phyloP scores from a whole-genome alignment of 2,329 filamentous ascomycete genomes.

The Fusarium temperatum region DNA sequence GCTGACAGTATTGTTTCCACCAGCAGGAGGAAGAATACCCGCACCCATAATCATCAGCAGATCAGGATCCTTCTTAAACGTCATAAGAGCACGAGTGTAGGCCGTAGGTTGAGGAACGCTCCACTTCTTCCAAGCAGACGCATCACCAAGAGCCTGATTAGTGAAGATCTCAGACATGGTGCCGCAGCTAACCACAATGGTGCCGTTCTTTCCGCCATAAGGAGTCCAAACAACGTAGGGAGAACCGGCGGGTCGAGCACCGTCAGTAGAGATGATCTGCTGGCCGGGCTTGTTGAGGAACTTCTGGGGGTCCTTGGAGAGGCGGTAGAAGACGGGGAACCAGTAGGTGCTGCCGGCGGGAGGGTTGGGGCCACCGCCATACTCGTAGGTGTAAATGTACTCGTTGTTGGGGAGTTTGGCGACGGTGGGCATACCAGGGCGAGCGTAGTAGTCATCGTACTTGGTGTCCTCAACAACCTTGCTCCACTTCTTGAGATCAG shows the following conservation, averaged over 20 bases:
- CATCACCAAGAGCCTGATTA: slow-evolving; percentile 53
- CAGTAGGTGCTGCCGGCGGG: slow-evolving; percentile 44
- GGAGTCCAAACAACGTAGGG: slow-evolving; percentile 57
- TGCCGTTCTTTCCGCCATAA: slow-evolving; percentile 55
- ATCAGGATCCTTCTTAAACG: slow-evolving; percentile 48
- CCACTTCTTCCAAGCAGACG: slow-evolving; percentile 49
- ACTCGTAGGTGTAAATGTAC: slow-evolving; percentile 71
- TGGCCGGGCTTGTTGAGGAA: slow-evolving; percentile 47
- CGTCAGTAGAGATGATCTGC: slow-evolving; percentile 47
- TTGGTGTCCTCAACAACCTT: slow-evolving; percentile 66
- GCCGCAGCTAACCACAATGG: slow-evolving; percentile 54
- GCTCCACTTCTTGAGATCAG: slow-evolving; percentile 68
- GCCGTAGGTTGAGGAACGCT: slow-evolving; percentile 48
- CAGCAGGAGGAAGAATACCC: slow-evolving; percentile 55
- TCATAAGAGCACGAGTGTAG: slow-evolving; percentile 50
- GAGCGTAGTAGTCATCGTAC: slow-evolving; percentile 68
- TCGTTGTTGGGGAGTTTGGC: slow-evolving; percentile 63
- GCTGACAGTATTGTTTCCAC: slow-evolving; percentile 55
- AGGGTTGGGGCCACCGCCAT: slow-evolving; percentile 55
- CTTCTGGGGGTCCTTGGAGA: slow-evolving; percentile 50
- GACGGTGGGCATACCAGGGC: slow-evolving; percentile 75
- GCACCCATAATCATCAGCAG: slow-evolving; percentile 55
- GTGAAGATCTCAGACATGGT: slow-evolving; percentile 52
- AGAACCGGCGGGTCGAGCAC: slow-evolving; percentile 49
- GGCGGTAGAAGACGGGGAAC: slow-evolving; percentile 58